These are phyloP conservation scores for Cyclocybe cylindracea DNA, from an alignment of 768 basidiomycete species.

Conservation along the genomic window DNA sequence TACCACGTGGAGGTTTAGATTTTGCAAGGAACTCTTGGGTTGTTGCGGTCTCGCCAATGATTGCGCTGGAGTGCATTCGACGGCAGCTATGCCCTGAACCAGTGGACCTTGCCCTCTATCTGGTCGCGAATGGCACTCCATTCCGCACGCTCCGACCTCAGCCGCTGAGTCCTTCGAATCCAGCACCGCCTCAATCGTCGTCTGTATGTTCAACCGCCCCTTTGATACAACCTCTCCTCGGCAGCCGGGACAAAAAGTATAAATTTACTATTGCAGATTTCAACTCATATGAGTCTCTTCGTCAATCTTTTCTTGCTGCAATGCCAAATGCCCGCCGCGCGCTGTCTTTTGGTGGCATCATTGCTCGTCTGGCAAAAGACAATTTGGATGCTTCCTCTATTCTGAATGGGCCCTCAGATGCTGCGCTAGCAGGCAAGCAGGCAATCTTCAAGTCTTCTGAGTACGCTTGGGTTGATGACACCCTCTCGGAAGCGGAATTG, in stretches of 20 bases:
- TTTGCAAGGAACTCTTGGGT: background rate
- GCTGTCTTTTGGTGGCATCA: conserved; percentile 8
- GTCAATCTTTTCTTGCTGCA: conserved; percentile 1
- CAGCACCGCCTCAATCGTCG: background rate
- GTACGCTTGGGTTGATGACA: conserved; percentile 12
- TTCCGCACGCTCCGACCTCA: conserved; percentile 1
- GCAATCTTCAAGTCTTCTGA: background rate
- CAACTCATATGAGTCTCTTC: conserved; percentile 1
- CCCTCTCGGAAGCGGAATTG: conserved; percentile 8
- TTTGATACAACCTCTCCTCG: conserved; percentile 2
- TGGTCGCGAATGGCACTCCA: conserved; percentile 8
- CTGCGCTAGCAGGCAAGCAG: background rate
- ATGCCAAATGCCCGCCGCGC: conserved; percentile 7
- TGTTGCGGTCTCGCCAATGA: conserved; percentile 6
- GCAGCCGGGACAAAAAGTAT: background rate
- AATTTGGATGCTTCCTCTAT: background rate
- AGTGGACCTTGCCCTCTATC: conserved; percentile 4
- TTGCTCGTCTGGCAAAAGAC: conserved; percentile 8
- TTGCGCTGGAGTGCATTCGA: conserved; percentile 7
- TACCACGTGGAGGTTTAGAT: background rate
- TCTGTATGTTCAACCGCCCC: background rate
- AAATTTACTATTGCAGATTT: conserved; percentile 11
- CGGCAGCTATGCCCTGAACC: conserved; percentile 6
- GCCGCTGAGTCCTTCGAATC: background rate
- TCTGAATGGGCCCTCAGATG: conserved; percentile 8